These are phyloP conservation scores for Pleurotus pulmonarius DNA, from an alignment of 768 basidiomycete species.

Conservation along the genomic window DNA sequence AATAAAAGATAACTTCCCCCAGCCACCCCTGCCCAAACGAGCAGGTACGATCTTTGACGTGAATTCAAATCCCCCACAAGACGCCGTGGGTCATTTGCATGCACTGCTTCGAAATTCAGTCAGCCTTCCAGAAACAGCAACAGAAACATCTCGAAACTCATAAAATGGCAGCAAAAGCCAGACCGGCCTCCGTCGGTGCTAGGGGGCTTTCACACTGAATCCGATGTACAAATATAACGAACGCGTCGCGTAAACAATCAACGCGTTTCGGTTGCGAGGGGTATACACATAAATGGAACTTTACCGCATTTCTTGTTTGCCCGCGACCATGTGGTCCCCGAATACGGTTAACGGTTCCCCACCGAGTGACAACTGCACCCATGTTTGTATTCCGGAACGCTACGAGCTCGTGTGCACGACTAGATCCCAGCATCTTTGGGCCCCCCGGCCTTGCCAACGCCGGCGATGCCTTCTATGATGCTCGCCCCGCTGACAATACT, in stretches of 20 bases:
- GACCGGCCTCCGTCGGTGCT: slow-evolving; percentile 6
- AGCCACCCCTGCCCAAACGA: slow-evolving; percentile 4
- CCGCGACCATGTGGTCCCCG: slow-evolving; percentile 22
- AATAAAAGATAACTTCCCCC: slow-evolving; percentile 1
- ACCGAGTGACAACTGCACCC: slow-evolving; percentile 8
- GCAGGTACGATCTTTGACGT: not conserved
- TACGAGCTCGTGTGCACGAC: slow-evolving; percentile 10
- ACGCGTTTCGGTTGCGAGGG: slow-evolving; percentile 6
- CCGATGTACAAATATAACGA: slow-evolving; percentile 34
- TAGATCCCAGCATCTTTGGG: slow-evolving; percentile 43
- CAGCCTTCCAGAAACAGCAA: not conserved
- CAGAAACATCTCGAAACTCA: not conserved
- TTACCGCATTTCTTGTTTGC: not conserved
- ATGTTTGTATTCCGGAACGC: slow-evolving; percentile 4
- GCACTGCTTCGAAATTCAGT: not conserved
- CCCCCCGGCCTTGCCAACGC: slow-evolving; percentile 26
- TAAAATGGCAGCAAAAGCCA: not conserved
- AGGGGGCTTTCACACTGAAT: slow-evolving; percentile 6
- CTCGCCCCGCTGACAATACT: slow-evolving; percentile 81
- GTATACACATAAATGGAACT: slow-evolving; percentile 7
- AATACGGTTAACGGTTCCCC: slow-evolving; percentile 16
- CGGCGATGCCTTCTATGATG: slow-evolving; percentile 67
- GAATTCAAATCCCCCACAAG: not conserved
- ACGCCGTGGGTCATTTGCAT: not conserved
- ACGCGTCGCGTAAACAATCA: slow-evolving; percentile 43